Percentiles rank a stretch among this genome's conserved stretches.
Conservation (phyloP, 371 early-diverging fungal genomes). For the Mucor irregularis region DNA sequence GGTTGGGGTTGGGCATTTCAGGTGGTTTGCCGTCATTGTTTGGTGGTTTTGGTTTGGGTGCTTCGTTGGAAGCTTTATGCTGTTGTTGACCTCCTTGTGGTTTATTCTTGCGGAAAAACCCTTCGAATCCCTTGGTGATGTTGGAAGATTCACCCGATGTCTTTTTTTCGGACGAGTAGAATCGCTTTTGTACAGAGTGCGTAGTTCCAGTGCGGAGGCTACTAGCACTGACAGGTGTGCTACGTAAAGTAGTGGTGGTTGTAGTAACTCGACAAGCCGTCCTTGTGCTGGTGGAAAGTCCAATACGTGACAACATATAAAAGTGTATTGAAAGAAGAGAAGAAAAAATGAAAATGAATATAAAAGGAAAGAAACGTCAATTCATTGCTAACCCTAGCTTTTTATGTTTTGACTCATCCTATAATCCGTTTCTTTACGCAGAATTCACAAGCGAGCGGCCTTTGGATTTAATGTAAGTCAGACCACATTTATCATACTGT, state of each 20-base stretch:
- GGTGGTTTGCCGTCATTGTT: constrained; percentile 16
- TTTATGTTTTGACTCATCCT: too few relatives aligned
- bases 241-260: constrained; percentile 2
- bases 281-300: too few relatives aligned
- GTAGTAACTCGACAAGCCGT: constrained; percentile 5
- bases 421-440: too few relatives aligned
- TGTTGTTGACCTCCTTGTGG: constrained; percentile 14
- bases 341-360: too few relatives aligned
- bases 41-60: constrained; percentile 1
- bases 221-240: too few relatives aligned
- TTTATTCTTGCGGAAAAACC: constrained; percentile 38
- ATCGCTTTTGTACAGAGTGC: constrained; percentile 1
- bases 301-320: neutral
- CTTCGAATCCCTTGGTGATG: constrained; percentile 43
- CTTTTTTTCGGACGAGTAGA: constrained; percentile 14
- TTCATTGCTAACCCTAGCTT: too few relatives aligned
- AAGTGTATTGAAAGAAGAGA: too few relatives aligned
- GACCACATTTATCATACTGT: too few relatives aligned
- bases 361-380: too few relatives aligned
- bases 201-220: neutral
- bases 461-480: too few relatives aligned
- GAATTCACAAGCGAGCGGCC: too few relatives aligned
- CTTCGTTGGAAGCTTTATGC: neutral
- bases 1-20: constrained; percentile 48
- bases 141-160: constrained; percentile 8